Evolutionary conservation across 441 rosid species (phyloP).

Genomic region (Cnidoscolus chayamansa): DNA sequence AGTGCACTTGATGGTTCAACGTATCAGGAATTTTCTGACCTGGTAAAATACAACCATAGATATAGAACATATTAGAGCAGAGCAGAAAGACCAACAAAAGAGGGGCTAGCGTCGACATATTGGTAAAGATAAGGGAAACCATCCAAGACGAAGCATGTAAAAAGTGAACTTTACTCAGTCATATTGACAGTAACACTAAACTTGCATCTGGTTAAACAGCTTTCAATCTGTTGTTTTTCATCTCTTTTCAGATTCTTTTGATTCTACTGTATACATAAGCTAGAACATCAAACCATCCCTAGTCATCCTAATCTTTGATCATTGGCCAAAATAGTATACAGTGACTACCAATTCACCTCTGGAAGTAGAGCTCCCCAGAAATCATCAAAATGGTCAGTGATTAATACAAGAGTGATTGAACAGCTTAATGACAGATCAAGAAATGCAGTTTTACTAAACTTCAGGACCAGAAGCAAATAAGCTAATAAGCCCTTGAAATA

Average conservation of each 20-base stretch:
- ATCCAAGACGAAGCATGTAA: neutral
- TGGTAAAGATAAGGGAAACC: too few species aligned
- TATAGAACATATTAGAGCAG: too few species aligned
- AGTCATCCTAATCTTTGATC: neutral
- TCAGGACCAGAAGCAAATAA: conserved; percentile 91
- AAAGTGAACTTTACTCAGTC: neutral
- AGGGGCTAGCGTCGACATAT: neutral
- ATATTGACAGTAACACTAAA: neutral
- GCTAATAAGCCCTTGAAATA: conserved; percentile 73
- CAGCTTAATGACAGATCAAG: neutral
- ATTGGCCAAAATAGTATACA: neutral
- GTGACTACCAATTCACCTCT: neutral
- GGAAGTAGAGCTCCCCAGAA: neutral
- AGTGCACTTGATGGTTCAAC: too few species aligned
- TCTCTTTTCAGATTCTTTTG: neutral
- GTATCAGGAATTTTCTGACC: too few species aligned
- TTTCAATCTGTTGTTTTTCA: neutral
- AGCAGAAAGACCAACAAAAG: too few species aligned
- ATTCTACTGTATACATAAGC: neutral
- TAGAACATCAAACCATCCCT: conserved; percentile 1
- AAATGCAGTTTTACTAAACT: conserved; percentile 31
- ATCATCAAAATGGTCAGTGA: neutral
- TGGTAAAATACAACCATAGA: too few species aligned
- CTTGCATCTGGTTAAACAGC: neutral
- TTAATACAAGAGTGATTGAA: conserved; percentile 2